These are phyloP conservation scores for Nicotiana tomentosiformis DNA, from an alignment of 257 asterid species.

Conservation along the genomic window DNA sequence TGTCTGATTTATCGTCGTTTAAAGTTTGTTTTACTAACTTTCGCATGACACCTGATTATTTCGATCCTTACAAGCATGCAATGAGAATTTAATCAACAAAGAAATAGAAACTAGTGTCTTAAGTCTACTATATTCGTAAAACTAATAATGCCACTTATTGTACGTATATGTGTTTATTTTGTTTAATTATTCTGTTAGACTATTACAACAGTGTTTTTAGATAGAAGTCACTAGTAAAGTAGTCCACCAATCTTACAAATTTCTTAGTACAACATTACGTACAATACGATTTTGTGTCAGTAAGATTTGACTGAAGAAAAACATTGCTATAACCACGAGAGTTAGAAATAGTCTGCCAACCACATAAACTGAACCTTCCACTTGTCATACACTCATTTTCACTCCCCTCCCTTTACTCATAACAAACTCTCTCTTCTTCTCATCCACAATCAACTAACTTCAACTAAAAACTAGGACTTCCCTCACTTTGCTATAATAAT, in stretches of 20 bases:
- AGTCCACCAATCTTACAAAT: not conserved
- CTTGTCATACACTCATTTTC: constrained; percentile 26
- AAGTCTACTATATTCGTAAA: no score
- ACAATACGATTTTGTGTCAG: not conserved
- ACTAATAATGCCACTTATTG: no score
- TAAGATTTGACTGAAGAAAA: not conserved
- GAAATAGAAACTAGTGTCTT: no score
- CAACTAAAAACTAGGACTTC: constrained; percentile 62
- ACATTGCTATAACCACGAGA: constrained; percentile 23
- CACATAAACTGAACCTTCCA: constrained; percentile 24
- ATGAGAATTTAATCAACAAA: no score
- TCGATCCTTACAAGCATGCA: no score
- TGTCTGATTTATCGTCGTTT: no score
- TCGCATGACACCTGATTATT: no score
- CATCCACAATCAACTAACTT: constrained; percentile 47
- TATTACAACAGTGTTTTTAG: not conserved
- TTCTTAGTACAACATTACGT: not conserved
- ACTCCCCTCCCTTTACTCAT: constrained; percentile 22
- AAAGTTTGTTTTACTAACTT: no score
- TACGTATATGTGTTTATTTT: no score
- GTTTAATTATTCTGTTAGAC: not conserved
- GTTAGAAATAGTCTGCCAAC: constrained; percentile 29
- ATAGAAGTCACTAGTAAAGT: not conserved
- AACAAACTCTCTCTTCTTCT: constrained; percentile 18
- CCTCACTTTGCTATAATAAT: constrained; percentile 28